Base-by-base conservation (phyloP, 306 rosid genomes). In the Cyamopsis tetragonoloba region DNA sequence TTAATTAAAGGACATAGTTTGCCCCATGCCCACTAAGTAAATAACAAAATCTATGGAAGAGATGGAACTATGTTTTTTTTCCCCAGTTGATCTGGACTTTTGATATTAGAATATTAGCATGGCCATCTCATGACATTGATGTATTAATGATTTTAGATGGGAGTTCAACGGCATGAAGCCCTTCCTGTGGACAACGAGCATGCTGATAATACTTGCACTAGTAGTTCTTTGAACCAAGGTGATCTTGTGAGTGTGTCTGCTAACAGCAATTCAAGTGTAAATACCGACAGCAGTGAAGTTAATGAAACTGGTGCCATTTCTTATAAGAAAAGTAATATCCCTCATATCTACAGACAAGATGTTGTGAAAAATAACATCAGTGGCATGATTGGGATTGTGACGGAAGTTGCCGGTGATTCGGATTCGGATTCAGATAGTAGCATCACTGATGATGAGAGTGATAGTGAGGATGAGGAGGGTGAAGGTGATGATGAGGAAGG, bases 351-450 rank as follows among this genome's bases (percentile, higher is more conserved):
- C 62, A 83, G 96, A 60, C 96, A 90, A 47, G 97, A 95, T 63
- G 87, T 95, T 68, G 96, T 95, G 71, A 86, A 49, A 78, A 82
- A 85, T 73, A 84, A 69, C 60, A 66, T 8, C 65, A 76, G 46
- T 64, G 84, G 86, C 50, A 62, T 77, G 83, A 76, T 82, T 63
- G 99, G 99, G 57, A 77, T 95, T 73, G 99, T 88, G 79, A 88
- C 92, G 10, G 99, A 90, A 81, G 96, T 91, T 66, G 84, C 85
- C 11, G 99, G 99, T 73, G 99, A 90, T 81, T 63, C 81, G 3
- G 98, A 93, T 73, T 90, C 95, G 2, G 96, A 88, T 68, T 88
- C 97, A 17, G 96, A 93, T 71, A 76, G 95, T 51, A 71, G 83
- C 78, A 72, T 78, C 37, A 78, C 86, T 53, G 97, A 86, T 37